Evolutionary conservation across 169 alveolate species (phyloP).

Genomic region (Plasmodium cynomolgi): DNA sequence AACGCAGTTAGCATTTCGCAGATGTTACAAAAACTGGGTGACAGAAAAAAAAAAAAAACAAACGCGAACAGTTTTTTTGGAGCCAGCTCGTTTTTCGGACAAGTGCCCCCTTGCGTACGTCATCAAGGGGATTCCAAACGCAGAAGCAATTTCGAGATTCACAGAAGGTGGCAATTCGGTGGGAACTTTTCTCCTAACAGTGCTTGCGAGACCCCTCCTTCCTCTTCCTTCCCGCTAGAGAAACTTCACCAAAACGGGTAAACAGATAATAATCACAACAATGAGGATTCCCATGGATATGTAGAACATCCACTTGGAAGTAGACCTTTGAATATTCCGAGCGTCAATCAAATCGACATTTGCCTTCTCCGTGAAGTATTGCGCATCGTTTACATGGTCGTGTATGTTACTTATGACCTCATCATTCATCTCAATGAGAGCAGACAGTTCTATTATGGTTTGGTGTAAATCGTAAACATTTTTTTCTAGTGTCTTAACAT

Average conservation of each 20-base stretch:
- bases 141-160: not conserved
- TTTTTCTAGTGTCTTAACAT: conserved; percentile 68
- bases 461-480: conserved; percentile 69
- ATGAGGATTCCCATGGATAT: conserved; percentile 34
- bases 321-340: conserved; percentile 25
- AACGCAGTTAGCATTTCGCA: not conserved
- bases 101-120: not conserved
- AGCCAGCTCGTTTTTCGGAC: not conserved
- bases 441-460: conserved; percentile 63
- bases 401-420: conserved; percentile 50
- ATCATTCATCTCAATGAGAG: conserved; percentile 70
- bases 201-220: not conserved
- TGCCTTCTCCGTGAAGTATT: conserved; percentile 69
- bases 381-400: conserved; percentile 68
- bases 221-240: not conserved
- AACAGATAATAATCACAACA: conserved; percentile 23
- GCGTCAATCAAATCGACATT: conserved; percentile 72
- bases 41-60: not conserved
- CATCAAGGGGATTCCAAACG: not conserved
- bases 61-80: not conserved
- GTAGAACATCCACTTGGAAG: conserved; percentile 71
- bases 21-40: not conserved
- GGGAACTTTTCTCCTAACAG: not conserved
- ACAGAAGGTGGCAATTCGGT: not conserved
- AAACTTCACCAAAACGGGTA: conserved; percentile 46